Conservation (phyloP, 2,329 filamentous ascomycete genomes). For the Aspergillus ruber region DNA sequence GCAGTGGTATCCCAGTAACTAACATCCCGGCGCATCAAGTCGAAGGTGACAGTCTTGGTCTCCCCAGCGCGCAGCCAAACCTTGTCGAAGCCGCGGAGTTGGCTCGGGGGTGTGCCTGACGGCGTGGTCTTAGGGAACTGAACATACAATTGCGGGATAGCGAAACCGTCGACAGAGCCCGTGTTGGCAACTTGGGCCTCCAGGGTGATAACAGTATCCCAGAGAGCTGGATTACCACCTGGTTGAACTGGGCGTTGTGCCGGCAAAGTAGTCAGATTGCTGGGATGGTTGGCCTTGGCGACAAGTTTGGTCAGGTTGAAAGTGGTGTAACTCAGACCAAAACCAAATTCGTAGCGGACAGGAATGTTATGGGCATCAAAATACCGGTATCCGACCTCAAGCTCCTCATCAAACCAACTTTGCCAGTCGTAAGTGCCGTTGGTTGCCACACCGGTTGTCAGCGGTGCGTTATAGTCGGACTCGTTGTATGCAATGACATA, state of each 20-base stretch:
- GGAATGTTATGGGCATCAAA: slow-evolving; percentile 15
- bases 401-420: slow-evolving; percentile 12
- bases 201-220: slow-evolving; percentile 15
- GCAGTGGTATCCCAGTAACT: slow-evolving; percentile 56
- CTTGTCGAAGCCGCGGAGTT: slow-evolving; percentile 60
- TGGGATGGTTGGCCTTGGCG: slow-evolving; percentile 27
- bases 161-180: slow-evolving; percentile 60
- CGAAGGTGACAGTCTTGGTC: slow-evolving; percentile 45
- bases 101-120: slow-evolving; percentile 36
- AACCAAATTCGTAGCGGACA: slow-evolving; percentile 17
- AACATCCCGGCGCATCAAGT: slow-evolving; percentile 54
- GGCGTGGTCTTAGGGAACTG: slow-evolving; percentile 18
- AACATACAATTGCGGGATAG: slow-evolving; percentile 57
- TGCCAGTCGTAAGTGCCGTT: slow-evolving; percentile 12
- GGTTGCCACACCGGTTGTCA: slow-evolving; percentile 8
- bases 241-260: slow-evolving; percentile 24
- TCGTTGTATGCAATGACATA: slow-evolving; percentile 71
- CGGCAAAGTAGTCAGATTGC: slow-evolving; percentile 51
- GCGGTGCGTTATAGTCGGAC: slow-evolving; percentile 55
- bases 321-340: slow-evolving; percentile 68
- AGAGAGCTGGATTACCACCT: slow-evolving; percentile 37
- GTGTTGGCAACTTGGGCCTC: slow-evolving; percentile 67
- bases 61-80: slow-evolving; percentile 29
- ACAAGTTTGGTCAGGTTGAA: slow-evolving; percentile 61
- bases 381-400: slow-evolving; percentile 17